Conservation (phyloP, 108 stramenopile genomes). For the Stephanodiscus minutulus region DNA sequence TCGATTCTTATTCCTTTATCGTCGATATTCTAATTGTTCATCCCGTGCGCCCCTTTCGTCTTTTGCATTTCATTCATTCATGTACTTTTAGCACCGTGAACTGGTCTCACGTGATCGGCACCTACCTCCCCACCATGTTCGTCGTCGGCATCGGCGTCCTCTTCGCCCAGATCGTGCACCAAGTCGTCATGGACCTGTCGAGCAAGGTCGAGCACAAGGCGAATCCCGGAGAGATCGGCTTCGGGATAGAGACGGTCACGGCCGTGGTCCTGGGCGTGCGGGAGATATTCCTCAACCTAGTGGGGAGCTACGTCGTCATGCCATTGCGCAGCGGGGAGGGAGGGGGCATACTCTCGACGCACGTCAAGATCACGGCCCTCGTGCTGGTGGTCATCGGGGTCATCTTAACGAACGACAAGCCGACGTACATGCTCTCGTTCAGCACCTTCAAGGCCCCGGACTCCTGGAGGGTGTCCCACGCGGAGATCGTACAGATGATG, state of each 20-base stretch:
- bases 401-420: slow-evolving; percentile 75
- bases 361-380: slow-evolving; percentile 77
- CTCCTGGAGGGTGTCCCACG: slow-evolving; percentile 88
- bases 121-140: slow-evolving; percentile 76
- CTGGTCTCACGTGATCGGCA: slow-evolving; percentile 85
- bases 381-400: slow-evolving; percentile 66
- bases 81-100: slow-evolving; percentile 71
- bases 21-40: too few species aligned
- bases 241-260: slow-evolving; percentile 59
- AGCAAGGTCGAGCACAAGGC: slow-evolving; percentile 42
- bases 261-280: slow-evolving; percentile 58
- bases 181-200: slow-evolving; percentile 70
- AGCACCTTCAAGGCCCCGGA: slow-evolving; percentile 94
- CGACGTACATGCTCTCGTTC: slow-evolving; percentile 93
- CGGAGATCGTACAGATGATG: slow-evolving; percentile 92
- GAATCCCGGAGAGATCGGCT: slow-evolving; percentile 53
- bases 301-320: slow-evolving; percentile 52
- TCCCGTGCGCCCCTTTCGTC: background rate
- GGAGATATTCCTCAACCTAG: slow-evolving; percentile 57
- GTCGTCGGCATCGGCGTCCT: slow-evolving; percentile 64
- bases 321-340: slow-evolving; percentile 55
- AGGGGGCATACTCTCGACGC: slow-evolving; percentile 68
- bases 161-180: slow-evolving; percentile 72
- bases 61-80: background rate
- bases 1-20: slow-evolving; percentile 1